Base-by-base conservation (phyloP, 192 early-diverging fungal species). In the Entophlyctis luteolus region DNA sequence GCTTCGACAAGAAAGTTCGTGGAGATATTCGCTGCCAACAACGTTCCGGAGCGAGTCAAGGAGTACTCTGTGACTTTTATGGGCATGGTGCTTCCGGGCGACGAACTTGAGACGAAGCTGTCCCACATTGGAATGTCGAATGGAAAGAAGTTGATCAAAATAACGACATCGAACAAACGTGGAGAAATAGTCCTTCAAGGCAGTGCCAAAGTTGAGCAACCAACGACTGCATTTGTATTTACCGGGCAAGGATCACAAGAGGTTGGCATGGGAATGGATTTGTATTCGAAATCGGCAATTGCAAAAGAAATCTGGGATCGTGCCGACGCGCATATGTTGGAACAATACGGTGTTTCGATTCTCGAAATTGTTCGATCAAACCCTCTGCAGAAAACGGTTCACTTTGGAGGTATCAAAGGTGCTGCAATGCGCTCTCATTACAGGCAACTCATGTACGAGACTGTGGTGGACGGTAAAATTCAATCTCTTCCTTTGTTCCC, bases 231-330 rank as follows among this genome's bases (percentile, higher is more conserved):
- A 55, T 97, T 92, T 71, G 91, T 94, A 12, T 97, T 97, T 72
- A 97, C 94, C 54, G 94, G 94, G 42, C 94, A 97, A 74, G 94
- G 94, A 77, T 93, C 94, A 62, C 94, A 97, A 76, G 92, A 94
- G 77, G 81, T 85, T 36, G 92, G 93, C 55, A 97, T 97, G 94
- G 93, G 92, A 55, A 97, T 94, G 92, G 91, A 89, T 42, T 85
- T 97, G 20, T 97, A 94, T 68, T 83, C 75, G 25, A 84, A 84
- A 38, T 94, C 92, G 1, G 77, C 87, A 49, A 78, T 90, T 70
- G 93, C 94, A 31, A 89, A 88, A 70, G 84, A 85, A 27, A 81
- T 97, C 71, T 97, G 94, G 92, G 91, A 97, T 65, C 86, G 88
- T 59, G 91, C 92, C 62, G 94, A 97, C 75, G 60, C 73, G 34